Evolutionary conservation across 352 stramenopile genomes (phyloP).

Genomic region (Phytopythium cucurbitacearum): DNA sequence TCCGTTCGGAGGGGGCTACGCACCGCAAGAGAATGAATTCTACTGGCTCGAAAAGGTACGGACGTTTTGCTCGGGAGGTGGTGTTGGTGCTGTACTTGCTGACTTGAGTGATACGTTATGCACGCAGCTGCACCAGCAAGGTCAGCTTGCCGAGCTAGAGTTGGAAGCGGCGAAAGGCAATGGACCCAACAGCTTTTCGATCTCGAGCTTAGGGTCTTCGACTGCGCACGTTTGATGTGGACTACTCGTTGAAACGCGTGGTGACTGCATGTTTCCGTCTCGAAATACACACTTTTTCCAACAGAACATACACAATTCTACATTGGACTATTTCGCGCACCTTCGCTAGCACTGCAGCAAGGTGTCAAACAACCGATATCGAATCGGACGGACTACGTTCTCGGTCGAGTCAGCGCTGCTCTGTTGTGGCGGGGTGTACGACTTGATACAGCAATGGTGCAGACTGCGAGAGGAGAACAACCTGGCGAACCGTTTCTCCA

Average conservation of each 20-base stretch:
- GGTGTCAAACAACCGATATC: conserved; percentile 72
- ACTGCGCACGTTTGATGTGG: conserved; percentile 1
- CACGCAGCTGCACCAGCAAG: conserved; percentile 59
- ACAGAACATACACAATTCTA: conserved; percentile 1
- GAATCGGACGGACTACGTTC: conserved; percentile 18
- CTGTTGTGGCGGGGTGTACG: conserved; percentile 34
- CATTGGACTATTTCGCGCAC: neutral
- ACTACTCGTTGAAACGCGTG: no score
- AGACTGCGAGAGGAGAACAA: conserved; percentile 17
- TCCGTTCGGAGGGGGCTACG: conserved; percentile 32
- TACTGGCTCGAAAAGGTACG: conserved; percentile 87
- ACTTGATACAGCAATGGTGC: conserved; percentile 70
- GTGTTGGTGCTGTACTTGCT: conserved; percentile 1
- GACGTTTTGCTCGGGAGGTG: neutral
- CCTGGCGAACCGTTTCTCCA: conserved; percentile 45
- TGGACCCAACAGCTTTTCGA: conserved; percentile 34
- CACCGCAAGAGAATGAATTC: conserved; percentile 80
- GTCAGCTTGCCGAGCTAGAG: conserved; percentile 37
- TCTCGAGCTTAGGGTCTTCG: conserved; percentile 41
- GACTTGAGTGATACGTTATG: conserved; percentile 9
- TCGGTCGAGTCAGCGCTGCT: neutral
- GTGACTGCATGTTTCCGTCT: conserved; percentile 32
- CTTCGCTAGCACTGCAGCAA: conserved; percentile 28
- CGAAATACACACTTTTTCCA: conserved; percentile 5
- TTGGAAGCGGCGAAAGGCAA: conserved; percentile 30